Base-by-base conservation (phyloP, 129 eudicot genomes). In the Flaveria sonorensis region DNA sequence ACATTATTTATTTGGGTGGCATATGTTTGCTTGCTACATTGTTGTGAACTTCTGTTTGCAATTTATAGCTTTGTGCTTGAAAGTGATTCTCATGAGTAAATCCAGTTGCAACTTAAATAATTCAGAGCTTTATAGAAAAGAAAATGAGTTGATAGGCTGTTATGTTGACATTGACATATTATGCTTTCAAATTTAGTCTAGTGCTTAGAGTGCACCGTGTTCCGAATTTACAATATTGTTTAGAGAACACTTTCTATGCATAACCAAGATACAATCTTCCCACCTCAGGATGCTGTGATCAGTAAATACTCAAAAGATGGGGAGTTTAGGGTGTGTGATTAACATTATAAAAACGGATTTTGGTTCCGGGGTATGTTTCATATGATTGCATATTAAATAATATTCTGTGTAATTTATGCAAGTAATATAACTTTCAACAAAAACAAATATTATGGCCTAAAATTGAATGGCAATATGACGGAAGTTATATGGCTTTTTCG, bases 371-470 rank as follows among this genome's bases (percentile, higher is more conserved):
- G 73, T 11, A 18, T 30, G 10, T 52, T 16, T 7, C 63, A 48
- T 15, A 71, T 71, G 32, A 18, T 53, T 30, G 40, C 45, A 30
- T 70, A 32, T 48, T 15, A 24, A 14, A 72, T 53, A 36, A 12
- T 11, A 13, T 10, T 23, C 19, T 39, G 32, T 18, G 18, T n/a
- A 53, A 26, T 32, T 30, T 11, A 32, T 50, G 10, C 24, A 52
- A 14, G 66, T 32, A 16, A 39, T 59, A 43, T 43, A 57, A 24
- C 59, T 19, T 74, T 46, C 12, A 43, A 62, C 59, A 30, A 45
- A 61, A 75, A 63, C 4, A 26, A 63, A 75, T 45, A 48, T 42
- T 15, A 47, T 75, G 28, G 62, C 61, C 71, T 62, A 75, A 61
- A 59, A 40, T 61, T 61, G 32, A 46, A 23, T 13, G 10, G 24